Conservation (phyloP, 1,284 basidiomycete genomes). For the Ustilago loliicola region DNA sequence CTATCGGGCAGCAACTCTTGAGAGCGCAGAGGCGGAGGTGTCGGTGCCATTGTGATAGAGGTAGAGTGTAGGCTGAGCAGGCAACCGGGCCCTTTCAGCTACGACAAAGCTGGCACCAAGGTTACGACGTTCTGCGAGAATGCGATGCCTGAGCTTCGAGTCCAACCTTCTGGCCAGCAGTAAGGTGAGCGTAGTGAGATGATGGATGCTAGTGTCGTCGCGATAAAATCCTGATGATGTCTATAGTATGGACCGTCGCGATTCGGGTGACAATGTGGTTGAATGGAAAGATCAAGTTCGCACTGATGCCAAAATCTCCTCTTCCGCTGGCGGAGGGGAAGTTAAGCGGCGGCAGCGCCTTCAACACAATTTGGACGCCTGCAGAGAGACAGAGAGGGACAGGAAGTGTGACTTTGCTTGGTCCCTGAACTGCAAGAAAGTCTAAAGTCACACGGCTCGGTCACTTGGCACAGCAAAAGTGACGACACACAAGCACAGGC, state of each 20-base stretch:
- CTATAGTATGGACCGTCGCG: conserved; percentile 8
- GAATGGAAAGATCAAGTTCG: neutral
- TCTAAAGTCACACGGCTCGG: conserved; percentile 20
- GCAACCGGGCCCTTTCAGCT: neutral
- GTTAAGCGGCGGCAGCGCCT: neutral
- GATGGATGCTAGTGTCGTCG: conserved; percentile 1
- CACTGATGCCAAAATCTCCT: neutral
- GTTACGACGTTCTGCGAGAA: neutral
- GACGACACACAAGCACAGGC: conserved; percentile 5
- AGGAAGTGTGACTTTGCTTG: neutral
- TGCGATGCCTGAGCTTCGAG: neutral
- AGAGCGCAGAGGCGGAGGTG: conserved; percentile 22
- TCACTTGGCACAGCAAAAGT: conserved; percentile 1
- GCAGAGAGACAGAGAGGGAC: too few relatives aligned
- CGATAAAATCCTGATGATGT: conserved; percentile 11
- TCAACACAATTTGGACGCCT: neutral
- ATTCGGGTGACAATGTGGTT: conserved; percentile 8
- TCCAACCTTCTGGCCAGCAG: conserved; percentile 22
- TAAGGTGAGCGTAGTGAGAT: neutral
- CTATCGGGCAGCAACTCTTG: conserved; percentile 34
- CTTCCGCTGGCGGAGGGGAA: conserved; percentile 3
- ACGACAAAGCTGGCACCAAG: neutral
- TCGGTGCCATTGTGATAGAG: conserved; percentile 10
- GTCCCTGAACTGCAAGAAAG: conserved; percentile 17
- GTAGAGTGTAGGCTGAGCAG: neutral